Base-by-base conservation (phyloP, 2,329 filamentous ascomycete species). In the Alternaria panax region DNA sequence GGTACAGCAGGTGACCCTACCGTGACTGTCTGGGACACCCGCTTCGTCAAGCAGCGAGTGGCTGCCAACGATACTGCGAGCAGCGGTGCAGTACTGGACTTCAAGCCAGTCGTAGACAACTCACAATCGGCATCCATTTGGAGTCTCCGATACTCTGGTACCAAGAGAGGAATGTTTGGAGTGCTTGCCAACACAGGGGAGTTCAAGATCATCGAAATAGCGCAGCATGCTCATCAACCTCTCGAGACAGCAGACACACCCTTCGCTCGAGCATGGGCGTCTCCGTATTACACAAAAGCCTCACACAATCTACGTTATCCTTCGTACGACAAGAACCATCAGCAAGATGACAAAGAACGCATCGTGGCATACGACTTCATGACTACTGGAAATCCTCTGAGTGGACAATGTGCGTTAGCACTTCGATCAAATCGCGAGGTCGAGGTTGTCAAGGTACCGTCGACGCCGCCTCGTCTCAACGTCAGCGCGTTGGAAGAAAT, bases 1-100 rank as follows among this genome's bases (percentile, higher is more conserved):
- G 82, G 82, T 1, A 89, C 90, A 3, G 80, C 92, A 12, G 90
- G 92, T 59, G 88, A 92, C 50, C 89, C 91, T 0, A 87, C 88
- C 7, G 84, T 94, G 51, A 88, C 90, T 75, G 84, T 94, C 30
- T 94, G 91, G 91, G 91, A 94, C 72, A 87, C 89, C 25, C 88
- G 91, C 6, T 83, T 80, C 69, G 75, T 76, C 25, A 71, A 72
- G 57, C 67, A 76, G 66, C 62, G 71, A 40, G 62, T 60, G 59
- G 61, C 58, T 25, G 51, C 70, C 55, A 62, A 66, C 54, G 84
- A 86, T 14, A 70, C 89, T 16, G 84, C 87, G 0, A 90, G 86
- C 18, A 73, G 60, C 28, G 82, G 81, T 7, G 79, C 86, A 18
- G 84, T 87, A 1, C 77, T 89, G n/a, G 85, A 88, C 53, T 81